Evolutionary conservation across 129 eudicot genomes (phyloP).

Genomic region (Flaveria brownii): DNA sequence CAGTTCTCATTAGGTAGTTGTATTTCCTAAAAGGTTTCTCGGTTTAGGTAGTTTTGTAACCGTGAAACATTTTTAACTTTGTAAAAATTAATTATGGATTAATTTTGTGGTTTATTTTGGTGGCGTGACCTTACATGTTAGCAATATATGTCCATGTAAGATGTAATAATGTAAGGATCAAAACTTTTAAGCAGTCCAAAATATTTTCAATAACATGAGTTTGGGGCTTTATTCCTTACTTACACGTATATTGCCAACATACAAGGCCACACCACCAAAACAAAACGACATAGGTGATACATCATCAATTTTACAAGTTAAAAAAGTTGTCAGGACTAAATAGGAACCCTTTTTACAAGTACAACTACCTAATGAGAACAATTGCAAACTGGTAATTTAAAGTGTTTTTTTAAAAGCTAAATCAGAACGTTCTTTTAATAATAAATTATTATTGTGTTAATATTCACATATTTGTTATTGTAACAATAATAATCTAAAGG

Average conservation of each 20-base stretch:
- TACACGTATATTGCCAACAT: neutral
- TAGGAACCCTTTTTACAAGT: neutral
- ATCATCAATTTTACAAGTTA: neutral
- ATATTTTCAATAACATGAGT: neutral
- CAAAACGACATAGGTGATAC: neutral
- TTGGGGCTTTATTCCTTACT: neutral
- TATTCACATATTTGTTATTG: neutral
- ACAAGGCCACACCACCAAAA: neutral
- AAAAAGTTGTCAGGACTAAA: no score
- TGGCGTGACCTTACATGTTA: constrained; percentile 3
- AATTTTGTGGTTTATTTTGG: neutral
- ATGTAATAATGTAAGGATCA: neutral
- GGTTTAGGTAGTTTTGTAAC: neutral
- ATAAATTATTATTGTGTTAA: neutral
- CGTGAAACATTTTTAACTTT: neutral
- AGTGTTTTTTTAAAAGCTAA: neutral
- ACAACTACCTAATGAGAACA: neutral
- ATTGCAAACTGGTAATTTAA: neutral
- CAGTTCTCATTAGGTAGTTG: neutral
- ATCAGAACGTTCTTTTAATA: neutral
- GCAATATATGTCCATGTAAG: neutral
- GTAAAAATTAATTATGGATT: neutral
- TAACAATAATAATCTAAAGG: neutral
- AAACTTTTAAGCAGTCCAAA: neutral
- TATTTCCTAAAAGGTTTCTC: neutral